Conservation (phyloP, 1,139 yeast species). For the Entelexis paramagnoliae region DNA sequence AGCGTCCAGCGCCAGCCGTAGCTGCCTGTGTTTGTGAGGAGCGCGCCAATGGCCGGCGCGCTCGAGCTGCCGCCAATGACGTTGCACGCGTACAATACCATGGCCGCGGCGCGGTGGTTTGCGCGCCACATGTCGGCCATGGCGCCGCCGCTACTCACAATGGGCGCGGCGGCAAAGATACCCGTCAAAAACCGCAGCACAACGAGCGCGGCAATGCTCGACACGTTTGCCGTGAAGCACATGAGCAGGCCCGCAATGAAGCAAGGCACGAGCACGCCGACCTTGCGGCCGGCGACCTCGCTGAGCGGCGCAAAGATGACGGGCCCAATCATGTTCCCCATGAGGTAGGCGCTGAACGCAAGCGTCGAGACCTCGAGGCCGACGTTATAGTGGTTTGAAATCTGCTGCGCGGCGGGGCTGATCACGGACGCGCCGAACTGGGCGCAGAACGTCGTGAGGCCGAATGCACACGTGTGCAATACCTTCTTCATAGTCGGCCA, state of each 20-base stretch:
- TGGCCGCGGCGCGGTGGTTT: constrained; percentile 57
- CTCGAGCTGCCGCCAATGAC: constrained; percentile 66
- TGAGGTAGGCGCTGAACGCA: constrained; percentile 56
- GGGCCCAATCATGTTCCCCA: constrained; percentile 45
- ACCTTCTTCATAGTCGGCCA: constrained; percentile 34
- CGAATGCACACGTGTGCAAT: constrained; percentile 36
- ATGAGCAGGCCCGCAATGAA: constrained; percentile 39
- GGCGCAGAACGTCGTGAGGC: constrained; percentile 38
- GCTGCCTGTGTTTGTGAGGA: constrained; percentile 22
- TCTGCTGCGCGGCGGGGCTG: constrained; percentile 24
- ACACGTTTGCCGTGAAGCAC: constrained; percentile 27
- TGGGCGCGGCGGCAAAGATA: constrained; percentile 61
- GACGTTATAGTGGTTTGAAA: constrained; percentile 29
- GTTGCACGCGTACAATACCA: constrained; percentile 57
- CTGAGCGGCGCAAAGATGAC: constrained; percentile 69
- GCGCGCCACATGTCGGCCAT: constrained; percentile 58
- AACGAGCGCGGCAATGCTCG: constrained; percentile 49
- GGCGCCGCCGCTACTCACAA: constrained; percentile 72
- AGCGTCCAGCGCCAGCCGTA: constrained; percentile 26
- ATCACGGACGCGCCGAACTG: constrained; percentile 38
- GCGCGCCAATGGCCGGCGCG: constrained; percentile 57
- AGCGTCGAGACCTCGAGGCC: constrained; percentile 52
- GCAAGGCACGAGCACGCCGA: constrained; percentile 55
- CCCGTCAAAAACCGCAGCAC: constrained; percentile 65
- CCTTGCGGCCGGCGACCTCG: constrained; percentile 64